phyloP scores from a whole-genome alignment of 2,329 filamentous ascomycete species.

The Aspergillus floridensis region DNA sequence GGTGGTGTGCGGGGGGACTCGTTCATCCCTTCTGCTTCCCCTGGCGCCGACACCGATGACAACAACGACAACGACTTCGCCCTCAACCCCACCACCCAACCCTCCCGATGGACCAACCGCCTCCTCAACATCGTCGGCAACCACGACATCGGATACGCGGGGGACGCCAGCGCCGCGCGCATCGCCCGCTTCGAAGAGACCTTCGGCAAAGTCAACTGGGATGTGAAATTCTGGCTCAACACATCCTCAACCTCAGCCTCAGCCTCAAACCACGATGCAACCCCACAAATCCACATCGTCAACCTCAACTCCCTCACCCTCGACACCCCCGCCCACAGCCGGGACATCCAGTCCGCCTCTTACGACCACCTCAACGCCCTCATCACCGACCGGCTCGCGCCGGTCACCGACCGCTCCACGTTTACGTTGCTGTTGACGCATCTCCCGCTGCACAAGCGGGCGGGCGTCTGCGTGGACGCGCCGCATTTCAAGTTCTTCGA shows the following conservation, averaged over 20 bases:
- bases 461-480: slow-evolving; percentile 77
- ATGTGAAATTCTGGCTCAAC: slow-evolving; percentile 66
- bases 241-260: neutral
- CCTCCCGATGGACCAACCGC: slow-evolving; percentile 62
- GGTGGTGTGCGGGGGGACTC: slow-evolving; percentile 61
- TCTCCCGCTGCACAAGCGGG: slow-evolving; percentile 81
- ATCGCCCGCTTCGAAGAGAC: slow-evolving; percentile 76
- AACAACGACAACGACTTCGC: neutral
- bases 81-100: neutral
- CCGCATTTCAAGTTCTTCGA: slow-evolving; percentile 80
- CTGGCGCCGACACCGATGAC: too few species aligned
- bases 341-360: slow-evolving; percentile 68
- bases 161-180: slow-evolving; percentile 75
- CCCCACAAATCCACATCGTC: slow-evolving; percentile 72
- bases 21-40: neutral
- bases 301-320: slow-evolving; percentile 92
- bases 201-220: slow-evolving; percentile 90
- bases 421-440: slow-evolving; percentile 89
- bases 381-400: slow-evolving; percentile 54
- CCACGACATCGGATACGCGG: slow-evolving; percentile 94
- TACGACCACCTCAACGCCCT: slow-evolving; percentile 69
- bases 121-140: slow-evolving; percentile 92
- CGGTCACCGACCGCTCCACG: slow-evolving; percentile 61
- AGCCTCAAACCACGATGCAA: neutral
- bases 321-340: slow-evolving; percentile 72